Base-by-base conservation (phyloP, 2,329 filamentous ascomycete species). In the Botrytis squamosa region DNA sequence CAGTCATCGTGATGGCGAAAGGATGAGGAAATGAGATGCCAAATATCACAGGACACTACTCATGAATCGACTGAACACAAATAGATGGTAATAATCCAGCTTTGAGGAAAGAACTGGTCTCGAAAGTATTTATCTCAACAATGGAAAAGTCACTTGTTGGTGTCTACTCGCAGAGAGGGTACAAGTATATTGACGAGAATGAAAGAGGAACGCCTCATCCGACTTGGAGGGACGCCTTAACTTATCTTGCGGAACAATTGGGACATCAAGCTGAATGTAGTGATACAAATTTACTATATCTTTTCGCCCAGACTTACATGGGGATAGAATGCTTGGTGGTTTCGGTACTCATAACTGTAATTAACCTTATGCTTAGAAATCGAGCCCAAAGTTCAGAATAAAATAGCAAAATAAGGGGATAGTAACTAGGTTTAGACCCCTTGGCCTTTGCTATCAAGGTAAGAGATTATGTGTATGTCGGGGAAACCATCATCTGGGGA, bases 1-100 rank as follows among this genome's bases (percentile, higher is more conserved):
- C 81, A 38, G 81, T 81, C 83, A 84, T 84, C 25, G 36, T 75
- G 67, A 69, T 25, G 10, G 36, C 8, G 38, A 49, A 29, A 46
- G 12, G 12, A 49, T n/a, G 8, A 38, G 22, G 20, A n/a, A 2
- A 49, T 10, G 8, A 49, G n/a, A 12, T n/a, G 7, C 29, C 5
- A 5, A 46, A 33, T 57, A 25, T 57, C 9, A 59, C 36, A 46
- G 29, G 22, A n/a, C 20, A 40, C 68, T 44, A n/a, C 12, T 38
- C 29, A 9, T 7, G 2, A n/a, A 14, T 64, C 1, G 22, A 38
- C 16, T 36, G 18, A 38, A 9, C 7, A 36, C 7, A 40, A 22
- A 64, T 49, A n/a, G 9, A 20, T 38, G 25, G 10, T 49, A 14
- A 36, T 7, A 10, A 46, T 18, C 29, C 22, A 33, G 22, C 25